Base-by-base conservation (phyloP, 2,329 filamentous ascomycete species). In the Trichoderma brevicompactum region DNA sequence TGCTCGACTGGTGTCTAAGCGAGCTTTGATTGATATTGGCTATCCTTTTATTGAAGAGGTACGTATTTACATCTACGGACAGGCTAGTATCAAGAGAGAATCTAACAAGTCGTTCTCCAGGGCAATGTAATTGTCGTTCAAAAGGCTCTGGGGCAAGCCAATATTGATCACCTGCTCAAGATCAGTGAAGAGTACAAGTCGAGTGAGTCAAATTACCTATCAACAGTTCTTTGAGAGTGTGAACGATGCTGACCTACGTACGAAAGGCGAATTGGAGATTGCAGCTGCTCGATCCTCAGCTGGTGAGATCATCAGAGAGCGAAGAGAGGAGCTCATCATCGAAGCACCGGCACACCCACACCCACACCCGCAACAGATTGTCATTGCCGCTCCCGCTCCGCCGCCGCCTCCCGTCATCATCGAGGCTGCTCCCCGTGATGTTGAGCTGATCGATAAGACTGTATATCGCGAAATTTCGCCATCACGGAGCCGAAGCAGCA, bases 41-140 rank as follows among this genome's bases (percentile, higher is more conserved):
- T 97, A 97, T 77, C 92, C 92, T 0, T 97, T 89, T 72, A 85
- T 92, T 64, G 91, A 96, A 80, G 92, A 97, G 83, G 92, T 94
- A 77, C 2, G 59, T 62, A 8, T 43, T 13, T 1, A 2, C 7
- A 34, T 28, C 10, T 0, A 17, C 5, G 48, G 5, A 8, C 7
- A 34, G 15, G 3, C 3, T 9, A 8, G 12, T 15, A 10, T 1
- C 40, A 38, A n/a, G 28, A 13, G 0, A 8, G 12, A 61, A 12
- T 15, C 70, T 72, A 65, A 74, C 58, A 1, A 60, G 7, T 0
- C 1, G 13, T 5, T 28, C 9, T 6, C 1, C 5, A 95, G 91
- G 92, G 90, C 44, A 89, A 90, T 70, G 90, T 90, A 23, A 87
- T 95, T 71, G 86, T 97, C 60, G 88, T 98, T 40, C 87, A 91